phyloP scores from a whole-genome alignment of 768 basidiomycete species.

The Candolleomyces efflorescens region DNA sequence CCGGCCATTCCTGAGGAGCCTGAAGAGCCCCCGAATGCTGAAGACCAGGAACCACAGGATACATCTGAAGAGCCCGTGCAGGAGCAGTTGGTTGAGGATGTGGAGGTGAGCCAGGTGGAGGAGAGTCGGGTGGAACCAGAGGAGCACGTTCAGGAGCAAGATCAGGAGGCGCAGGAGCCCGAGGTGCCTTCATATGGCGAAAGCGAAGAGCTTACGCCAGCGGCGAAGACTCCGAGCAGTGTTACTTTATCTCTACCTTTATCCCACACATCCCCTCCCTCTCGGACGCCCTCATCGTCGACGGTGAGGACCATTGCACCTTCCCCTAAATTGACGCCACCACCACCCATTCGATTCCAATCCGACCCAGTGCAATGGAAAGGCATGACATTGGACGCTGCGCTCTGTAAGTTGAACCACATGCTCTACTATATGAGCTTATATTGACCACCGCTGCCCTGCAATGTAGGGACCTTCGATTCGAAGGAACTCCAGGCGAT shows the following conservation, averaged over 20 bases:
- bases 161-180: background rate
- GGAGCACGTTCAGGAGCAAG: background rate
- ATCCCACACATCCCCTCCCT: slow-evolving; percentile 5
- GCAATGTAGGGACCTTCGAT: slow-evolving; percentile 51
- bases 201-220: background rate
- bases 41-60: background rate
- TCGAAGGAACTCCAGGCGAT: slow-evolving; percentile 60
- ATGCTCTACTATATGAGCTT: background rate
- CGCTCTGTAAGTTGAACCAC: slow-evolving; percentile 40
- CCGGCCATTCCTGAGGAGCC: background rate
- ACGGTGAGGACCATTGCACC: slow-evolving; percentile 8
- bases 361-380: slow-evolving; percentile 58
- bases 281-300: slow-evolving; percentile 12
- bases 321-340: slow-evolving; percentile 37
- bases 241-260: background rate
- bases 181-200: background rate
- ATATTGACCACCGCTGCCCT: slow-evolving; percentile 3
- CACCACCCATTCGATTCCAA: slow-evolving; percentile 55
- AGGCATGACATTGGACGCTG: slow-evolving; percentile 65
- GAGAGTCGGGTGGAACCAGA: too few species aligned
- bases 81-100: background rate
- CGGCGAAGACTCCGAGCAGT: background rate
- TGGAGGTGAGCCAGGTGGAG: background rate
- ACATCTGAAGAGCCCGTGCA: background rate
- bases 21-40: background rate